Conservation (phyloP, 768 basidiomycete species). For the Suillus ampliporus region DNA sequence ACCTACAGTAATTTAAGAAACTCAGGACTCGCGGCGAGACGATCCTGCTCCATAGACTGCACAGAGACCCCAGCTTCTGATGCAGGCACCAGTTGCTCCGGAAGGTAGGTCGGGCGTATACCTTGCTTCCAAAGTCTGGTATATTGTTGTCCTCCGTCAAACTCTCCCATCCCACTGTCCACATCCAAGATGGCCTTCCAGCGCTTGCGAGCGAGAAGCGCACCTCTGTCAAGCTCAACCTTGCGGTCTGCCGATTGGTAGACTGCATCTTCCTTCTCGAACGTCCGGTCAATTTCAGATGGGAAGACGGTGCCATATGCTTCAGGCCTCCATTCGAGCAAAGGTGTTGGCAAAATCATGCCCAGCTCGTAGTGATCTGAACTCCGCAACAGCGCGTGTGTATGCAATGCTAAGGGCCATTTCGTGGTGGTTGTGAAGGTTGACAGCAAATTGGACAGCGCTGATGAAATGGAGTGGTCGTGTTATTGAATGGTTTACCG, state of each 20-base stretch:
- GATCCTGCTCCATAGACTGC: conserved; percentile 19
- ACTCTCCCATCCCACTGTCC: conserved; percentile 48
- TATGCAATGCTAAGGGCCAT: conserved; percentile 82
- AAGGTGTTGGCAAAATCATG: conserved; percentile 77
- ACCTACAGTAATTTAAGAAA: conserved; percentile 14
- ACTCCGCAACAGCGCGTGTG: conserved; percentile 78
- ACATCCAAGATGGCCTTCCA: conserved; percentile 73
- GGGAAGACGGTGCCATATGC: conserved; percentile 71
- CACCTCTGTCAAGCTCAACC: conserved; percentile 62
- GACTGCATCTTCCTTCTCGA: conserved; percentile 64
- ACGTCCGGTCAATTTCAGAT: conserved; percentile 64
- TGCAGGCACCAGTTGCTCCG: conserved; percentile 45
- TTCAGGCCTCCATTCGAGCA: conserved; percentile 82
- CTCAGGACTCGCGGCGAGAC: conserved; percentile 13
- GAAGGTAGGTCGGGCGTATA: conserved; percentile 67
- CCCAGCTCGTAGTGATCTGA: conserved; percentile 85
- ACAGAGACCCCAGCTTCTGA: conserved; percentile 23
- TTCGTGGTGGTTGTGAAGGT: conserved; percentile 69
- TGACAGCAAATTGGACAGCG: conserved; percentile 78
- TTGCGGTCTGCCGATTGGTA: conserved; percentile 64
- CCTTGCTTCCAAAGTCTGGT: conserved; percentile 75
- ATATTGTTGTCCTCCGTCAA: conserved; percentile 80
- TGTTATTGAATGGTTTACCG: conserved; percentile 8
- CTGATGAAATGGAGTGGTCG: conserved; percentile 48
- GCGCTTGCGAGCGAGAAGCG: conserved; percentile 69